phyloP scores from a whole-genome alignment of 495 filamentous ascomycete genomes.

The Margaritispora aquatica region DNA sequence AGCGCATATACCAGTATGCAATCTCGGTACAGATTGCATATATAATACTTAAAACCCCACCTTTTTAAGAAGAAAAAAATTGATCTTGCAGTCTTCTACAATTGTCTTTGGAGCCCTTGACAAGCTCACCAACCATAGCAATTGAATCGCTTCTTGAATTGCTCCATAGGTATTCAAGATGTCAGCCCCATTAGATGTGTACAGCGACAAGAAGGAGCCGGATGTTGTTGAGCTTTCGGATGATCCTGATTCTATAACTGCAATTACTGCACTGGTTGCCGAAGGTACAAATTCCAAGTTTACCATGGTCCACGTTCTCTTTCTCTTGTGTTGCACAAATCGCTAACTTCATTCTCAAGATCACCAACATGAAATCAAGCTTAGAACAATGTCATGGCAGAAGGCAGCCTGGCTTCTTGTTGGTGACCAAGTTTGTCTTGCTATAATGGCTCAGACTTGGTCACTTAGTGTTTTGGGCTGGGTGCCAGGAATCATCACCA shows the following conservation, averaged over 20 bases:
- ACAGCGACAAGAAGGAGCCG: conserved; percentile 1
- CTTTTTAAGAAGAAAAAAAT: too few relatives aligned
- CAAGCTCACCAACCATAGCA: too few relatives aligned
- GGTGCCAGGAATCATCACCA: conserved; percentile 39
- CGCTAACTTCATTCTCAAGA: conserved; percentile 20
- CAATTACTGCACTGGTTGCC: conserved; percentile 7
- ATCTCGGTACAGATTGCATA: background rate
- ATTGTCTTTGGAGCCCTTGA: background rate
- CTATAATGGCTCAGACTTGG: conserved; percentile 45
- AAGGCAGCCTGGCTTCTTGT: conserved; percentile 38
- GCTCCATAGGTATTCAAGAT: too few relatives aligned
- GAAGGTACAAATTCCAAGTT: conserved; percentile 10
- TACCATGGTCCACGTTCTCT: background rate
- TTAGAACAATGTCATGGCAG: conserved; percentile 44
- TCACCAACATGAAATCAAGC: conserved; percentile 39
- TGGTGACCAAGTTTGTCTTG: conserved; percentile 41
- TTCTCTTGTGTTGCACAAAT: background rate
- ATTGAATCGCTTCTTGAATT: too few relatives aligned
- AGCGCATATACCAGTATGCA: background rate
- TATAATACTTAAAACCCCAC: background rate
- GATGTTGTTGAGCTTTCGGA: conserved; percentile 9
- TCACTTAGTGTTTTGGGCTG: conserved; percentile 41
- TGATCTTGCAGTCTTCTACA: background rate
- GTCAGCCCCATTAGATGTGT: background rate
- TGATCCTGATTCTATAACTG: background rate